Base-by-base conservation (phyloP, 495 filamentous ascomycete genomes). In the Rhypophila decipiens region DNA sequence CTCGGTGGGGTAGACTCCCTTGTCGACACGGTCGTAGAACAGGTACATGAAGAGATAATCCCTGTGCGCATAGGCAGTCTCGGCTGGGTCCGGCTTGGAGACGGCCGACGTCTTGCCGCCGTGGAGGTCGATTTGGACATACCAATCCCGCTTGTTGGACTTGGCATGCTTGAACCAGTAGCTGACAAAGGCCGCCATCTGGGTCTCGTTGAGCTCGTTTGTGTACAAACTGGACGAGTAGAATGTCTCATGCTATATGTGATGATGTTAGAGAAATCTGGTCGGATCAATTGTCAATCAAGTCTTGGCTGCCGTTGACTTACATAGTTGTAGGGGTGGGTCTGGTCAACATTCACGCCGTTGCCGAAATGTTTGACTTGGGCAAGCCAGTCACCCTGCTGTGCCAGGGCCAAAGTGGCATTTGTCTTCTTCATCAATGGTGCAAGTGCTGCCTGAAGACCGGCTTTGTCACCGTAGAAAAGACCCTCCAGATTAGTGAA, bases 91-190 rank as follows among this genome's bases (percentile, higher is more conserved):
- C 3, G 53, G 52, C 38, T 59, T 49, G 27, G 62, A 47, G 7
- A 74, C 64, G 24, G 63, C 65, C 20, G 69, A 70, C 44, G 64
- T 66, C 42, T 65, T 62, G 23, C 70, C 67, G 49, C 71, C 70
- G 42, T 72, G 68, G 24, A 74, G 29, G 47, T 74, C 71, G 24
- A 74, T 58, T 34, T 72, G 66, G 46, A 73, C 61, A 36, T 71
- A 72, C 71, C 71, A 74, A 31, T 66, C 62, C 1, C 61, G 54
- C 34, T 59, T 63, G 51, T 69, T 67, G 10, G 58, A 40, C 59
- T 68, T 69, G 49, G 68, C 70, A 5, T 62, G 42, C 43, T 59
- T 50, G 47, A 72, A 69, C 69, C 67, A 72, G 50, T 73, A 72
- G 57, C 64, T 56, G 11, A 61, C 56, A 24, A 72, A 70, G 11